phyloP scores from a whole-genome alignment of 2,329 filamentous ascomycete species.

The Neonectria magnoliae region DNA sequence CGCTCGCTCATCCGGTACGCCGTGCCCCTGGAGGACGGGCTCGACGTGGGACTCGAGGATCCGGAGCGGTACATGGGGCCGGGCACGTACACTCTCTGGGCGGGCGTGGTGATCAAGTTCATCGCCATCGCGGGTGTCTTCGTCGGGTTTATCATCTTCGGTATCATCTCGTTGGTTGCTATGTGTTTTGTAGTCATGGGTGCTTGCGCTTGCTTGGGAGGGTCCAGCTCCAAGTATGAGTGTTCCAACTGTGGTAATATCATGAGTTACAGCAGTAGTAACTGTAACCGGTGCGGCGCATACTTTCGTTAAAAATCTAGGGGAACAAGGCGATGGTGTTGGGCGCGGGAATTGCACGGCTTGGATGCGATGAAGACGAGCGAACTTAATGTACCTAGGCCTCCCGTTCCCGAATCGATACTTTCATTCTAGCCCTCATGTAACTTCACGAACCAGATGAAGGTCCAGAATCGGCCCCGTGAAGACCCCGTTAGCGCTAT shows the following conservation, averaged over 20 bases:
- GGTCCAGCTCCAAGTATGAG: not conserved
- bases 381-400: not conserved
- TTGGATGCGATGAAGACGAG: not conserved
- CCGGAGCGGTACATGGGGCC: slow-evolving; percentile 17
- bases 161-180: slow-evolving; percentile 19
- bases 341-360: not conserved
- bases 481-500: slow-evolving; percentile 5
- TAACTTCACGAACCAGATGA: not conserved
- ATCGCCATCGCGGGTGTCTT: slow-evolving; percentile 29
- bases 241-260: slow-evolving; percentile 18
- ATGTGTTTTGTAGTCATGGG: slow-evolving; percentile 24
- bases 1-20: slow-evolving; percentile 17
- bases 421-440: slow-evolving; percentile 3
- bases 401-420: slow-evolving; percentile 5
- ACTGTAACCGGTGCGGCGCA: not conserved
- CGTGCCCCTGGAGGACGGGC: not conserved
- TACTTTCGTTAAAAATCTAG: not conserved
- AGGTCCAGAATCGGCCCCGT: slow-evolving; percentile 2
- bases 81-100: slow-evolving; percentile 28
- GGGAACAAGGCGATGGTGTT: not conserved
- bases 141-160: slow-evolving; percentile 26
- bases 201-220: slow-evolving; percentile 27
- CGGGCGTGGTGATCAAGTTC: slow-evolving; percentile 30
- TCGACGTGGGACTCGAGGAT: not conserved
- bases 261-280: slow-evolving; percentile 2